phyloP scores from a whole-genome alignment of 192 early-diverging fungal genomes.

The Helicostylum pulchrum region DNA sequence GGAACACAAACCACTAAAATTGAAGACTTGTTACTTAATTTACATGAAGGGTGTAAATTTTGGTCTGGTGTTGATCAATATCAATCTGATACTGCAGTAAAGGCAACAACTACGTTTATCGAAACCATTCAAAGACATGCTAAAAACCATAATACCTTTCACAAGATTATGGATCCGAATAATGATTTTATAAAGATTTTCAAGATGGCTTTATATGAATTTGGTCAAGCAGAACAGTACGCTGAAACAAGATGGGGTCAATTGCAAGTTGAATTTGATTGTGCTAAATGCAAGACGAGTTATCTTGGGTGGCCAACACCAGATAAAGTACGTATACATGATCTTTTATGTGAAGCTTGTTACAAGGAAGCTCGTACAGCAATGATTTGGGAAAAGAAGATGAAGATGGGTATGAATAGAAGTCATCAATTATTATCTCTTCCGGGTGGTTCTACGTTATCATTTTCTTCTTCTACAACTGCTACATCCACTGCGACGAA shows the following conservation, averaged over 20 bases:
- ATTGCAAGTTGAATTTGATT: slow-evolving; percentile 19
- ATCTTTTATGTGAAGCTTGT: slow-evolving; percentile 24
- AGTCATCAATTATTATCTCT: neutral
- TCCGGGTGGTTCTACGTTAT: neutral
- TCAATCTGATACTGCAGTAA: neutral
- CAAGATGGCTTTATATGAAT: slow-evolving; percentile 7
- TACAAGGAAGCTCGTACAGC: slow-evolving; percentile 19
- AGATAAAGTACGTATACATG: slow-evolving; percentile 23
- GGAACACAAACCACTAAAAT: neutral
- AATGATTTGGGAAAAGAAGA: slow-evolving; percentile 34
- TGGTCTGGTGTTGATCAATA: slow-evolving; percentile 18
- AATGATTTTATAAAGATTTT: slow-evolving; percentile 15
- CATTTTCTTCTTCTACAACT: neutral
- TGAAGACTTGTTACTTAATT: neutral
- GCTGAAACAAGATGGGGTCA: slow-evolving; percentile 18
- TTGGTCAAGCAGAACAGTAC: slow-evolving; percentile 18
- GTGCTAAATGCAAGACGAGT: slow-evolving; percentile 14
- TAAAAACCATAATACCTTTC: neutral
- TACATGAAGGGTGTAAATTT: slow-evolving; percentile 11
- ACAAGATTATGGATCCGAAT: neutral
- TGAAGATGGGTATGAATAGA: slow-evolving; percentile 15
- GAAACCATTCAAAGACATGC: neutral
- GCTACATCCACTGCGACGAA: neutral
- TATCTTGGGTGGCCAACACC: slow-evolving; percentile 24
- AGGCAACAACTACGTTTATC: neutral